These are phyloP conservation scores for Boletales sp. DNA, from an alignment of 768 basidiomycete species.

Conservation along the genomic window DNA sequence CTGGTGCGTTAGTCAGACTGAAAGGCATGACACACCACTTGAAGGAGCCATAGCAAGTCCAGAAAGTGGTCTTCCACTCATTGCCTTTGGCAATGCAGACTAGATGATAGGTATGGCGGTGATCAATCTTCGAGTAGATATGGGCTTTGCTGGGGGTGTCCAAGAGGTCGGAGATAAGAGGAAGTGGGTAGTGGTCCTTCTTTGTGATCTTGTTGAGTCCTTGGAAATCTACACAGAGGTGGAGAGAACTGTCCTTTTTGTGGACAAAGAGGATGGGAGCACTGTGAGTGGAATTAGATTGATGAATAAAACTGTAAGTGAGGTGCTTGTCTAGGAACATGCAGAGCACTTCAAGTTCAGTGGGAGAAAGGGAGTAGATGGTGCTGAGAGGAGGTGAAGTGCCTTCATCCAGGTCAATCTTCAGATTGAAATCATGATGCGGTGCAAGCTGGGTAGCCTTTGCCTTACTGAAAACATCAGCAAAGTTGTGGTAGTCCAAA, in stretches of 20 bases:
- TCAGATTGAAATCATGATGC: background rate
- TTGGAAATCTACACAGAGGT: no score
- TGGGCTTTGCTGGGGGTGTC: background rate
- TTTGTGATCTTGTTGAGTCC: no score
- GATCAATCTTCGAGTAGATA: background rate
- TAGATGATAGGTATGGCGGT: background rate
- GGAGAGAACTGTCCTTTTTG: slow-evolving; percentile 13
- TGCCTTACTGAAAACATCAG: slow-evolving; percentile 12
- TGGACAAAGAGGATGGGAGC: slow-evolving; percentile 7
- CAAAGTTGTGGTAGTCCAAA: slow-evolving; percentile 13
- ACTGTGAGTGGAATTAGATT: background rate
- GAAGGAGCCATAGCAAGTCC: background rate
- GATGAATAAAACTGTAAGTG: background rate
- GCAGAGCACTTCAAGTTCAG: slow-evolving; percentile 32
- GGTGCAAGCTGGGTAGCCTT: background rate
- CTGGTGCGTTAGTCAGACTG: slow-evolving; percentile 33
- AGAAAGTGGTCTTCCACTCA: background rate
- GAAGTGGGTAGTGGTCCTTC: no score
- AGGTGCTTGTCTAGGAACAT: slow-evolving; percentile 37
- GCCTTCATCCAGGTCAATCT: background rate
- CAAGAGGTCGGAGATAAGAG: no score
- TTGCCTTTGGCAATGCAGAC: background rate
- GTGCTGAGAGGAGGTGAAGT: no score
- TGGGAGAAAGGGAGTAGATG: background rate
- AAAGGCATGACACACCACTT: background rate